Base-by-base conservation (phyloP, 1,139 yeast species). In the Hemisphaericaspora xylanilytica region DNA sequence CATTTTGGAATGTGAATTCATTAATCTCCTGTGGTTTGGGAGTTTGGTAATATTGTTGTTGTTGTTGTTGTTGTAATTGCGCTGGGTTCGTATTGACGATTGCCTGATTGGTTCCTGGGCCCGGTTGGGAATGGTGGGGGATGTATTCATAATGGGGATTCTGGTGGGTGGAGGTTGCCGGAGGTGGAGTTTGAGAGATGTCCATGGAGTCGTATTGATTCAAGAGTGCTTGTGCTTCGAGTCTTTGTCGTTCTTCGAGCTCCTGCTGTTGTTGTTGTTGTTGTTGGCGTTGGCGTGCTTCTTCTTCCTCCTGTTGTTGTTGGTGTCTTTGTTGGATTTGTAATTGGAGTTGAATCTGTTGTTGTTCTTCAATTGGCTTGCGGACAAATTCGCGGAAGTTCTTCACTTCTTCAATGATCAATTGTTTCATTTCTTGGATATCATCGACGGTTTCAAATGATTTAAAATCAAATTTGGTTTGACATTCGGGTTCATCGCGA, bases 401-500 rank as follows among this genome's bases (percentile, higher is more conserved):
- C 41, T 73, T 73, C 3, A 92, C 97, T 56, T 92, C 97, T 32
- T 86, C 82, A 25, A 87, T 61, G 31, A 92, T 87, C 75, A 88
- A 78, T 47, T 76, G 72, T 52, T 80, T 80, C 86, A 92, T 85
- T 18, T 76, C 67, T 10, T 78, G 85, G 58, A 87, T 70, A 49
- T 89, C 96, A 46, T 88, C 90, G 28, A 85, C 85, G 11, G 79
- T 83, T 64, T 92, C 98, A 59, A 92, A 92, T 5, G 87, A 72
- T 45, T 67, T 70, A 58, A 92, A 92, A 58, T 92, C 96, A 61
- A 92, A 90, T 52, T 85, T 84, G 3, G 78, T 69, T 38, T 81
- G 81, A 59, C 97, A 89, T 32, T 74, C 81, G 4, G 96, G 96
- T 61, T 92, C 98, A 58, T 92, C 98, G 22, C 80, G 78, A 3